phyloP scores from a whole-genome alignment of 2,329 filamentous ascomycete genomes.

The Fusarium veterinarium region DNA sequence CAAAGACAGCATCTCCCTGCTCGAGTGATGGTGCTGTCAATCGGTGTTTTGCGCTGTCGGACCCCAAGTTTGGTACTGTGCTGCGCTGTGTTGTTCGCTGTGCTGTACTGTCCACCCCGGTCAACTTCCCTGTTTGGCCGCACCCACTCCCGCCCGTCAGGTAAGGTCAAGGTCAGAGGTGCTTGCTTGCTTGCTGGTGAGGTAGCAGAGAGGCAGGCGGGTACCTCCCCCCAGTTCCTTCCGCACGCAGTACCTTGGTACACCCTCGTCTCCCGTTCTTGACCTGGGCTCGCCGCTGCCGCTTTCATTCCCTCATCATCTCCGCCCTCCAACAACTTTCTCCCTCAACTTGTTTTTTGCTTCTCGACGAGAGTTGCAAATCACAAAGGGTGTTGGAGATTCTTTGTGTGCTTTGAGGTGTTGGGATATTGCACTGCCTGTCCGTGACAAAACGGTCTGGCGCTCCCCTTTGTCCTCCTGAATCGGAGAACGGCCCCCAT shows the following conservation, averaged over 20 bases:
- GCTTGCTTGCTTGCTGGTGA: neutral
- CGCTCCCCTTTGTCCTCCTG: constrained; percentile 37
- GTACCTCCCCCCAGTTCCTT: constrained; percentile 25
- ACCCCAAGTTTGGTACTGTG: constrained; percentile 30
- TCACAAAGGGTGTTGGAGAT: constrained; percentile 39
- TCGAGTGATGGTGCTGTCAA: constrained; percentile 15
- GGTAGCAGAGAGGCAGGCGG: constrained; percentile 16
- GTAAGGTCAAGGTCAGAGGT: constrained; percentile 32
- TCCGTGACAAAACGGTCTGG: constrained; percentile 28
- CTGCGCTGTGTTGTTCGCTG: constrained; percentile 25
- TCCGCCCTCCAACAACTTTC: constrained; percentile 50
- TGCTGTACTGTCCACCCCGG: constrained; percentile 34
- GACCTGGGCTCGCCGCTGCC: constrained; percentile 42
- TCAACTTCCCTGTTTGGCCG: constrained; percentile 45
- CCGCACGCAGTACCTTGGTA: constrained; percentile 41
- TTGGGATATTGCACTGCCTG: constrained; percentile 31
- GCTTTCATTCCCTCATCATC: constrained; percentile 48
- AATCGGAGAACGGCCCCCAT: constrained; percentile 35
- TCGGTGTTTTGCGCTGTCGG: constrained; percentile 12
- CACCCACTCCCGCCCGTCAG: constrained; percentile 43
- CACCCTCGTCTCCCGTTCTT: constrained; percentile 42
- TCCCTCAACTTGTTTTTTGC: constrained; percentile 44
- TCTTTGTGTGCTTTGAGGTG: constrained; percentile 36
- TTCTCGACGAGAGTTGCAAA: constrained; percentile 47
- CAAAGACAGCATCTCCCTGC: constrained; percentile 28